A percentile compares a stretch with the other conserved stretches of the same genome.
phyloP scores from a whole-genome alignment of 1,284 basidiomycete species.

The Ustilago lituana region DNA sequence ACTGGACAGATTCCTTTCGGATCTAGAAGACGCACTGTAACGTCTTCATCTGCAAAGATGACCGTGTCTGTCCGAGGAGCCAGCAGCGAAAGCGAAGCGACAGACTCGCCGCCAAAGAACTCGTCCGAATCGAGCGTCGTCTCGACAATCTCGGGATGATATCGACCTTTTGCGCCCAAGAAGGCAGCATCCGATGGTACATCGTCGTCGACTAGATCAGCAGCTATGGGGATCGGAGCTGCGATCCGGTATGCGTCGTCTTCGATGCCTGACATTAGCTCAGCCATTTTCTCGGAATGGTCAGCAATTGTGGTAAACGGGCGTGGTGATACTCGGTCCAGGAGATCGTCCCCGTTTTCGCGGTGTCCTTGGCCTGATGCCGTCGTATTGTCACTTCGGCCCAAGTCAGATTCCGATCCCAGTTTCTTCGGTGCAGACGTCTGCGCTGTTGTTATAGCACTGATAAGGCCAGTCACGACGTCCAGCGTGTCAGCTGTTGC shows the following conservation, averaged over 20 bases:
- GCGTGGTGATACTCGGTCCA: background rate
- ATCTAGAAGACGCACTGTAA: conserved; percentile 82
- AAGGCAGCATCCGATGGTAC: conserved; percentile 88
- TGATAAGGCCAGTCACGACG: conserved; percentile 19
- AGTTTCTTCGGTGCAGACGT: background rate
- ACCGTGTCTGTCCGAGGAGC: conserved; percentile 68
- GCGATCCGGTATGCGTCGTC: conserved; percentile 80
- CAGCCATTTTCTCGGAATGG: conserved; percentile 19
- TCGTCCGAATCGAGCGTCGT: conserved; percentile 70
- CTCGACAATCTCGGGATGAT: conserved; percentile 75
- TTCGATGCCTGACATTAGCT: conserved; percentile 76
- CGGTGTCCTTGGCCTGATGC: background rate
- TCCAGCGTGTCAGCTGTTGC: conserved; percentile 53
- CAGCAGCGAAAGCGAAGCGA: conserved; percentile 49
- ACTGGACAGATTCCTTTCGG: conserved; percentile 70
- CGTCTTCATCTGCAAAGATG: conserved; percentile 78
- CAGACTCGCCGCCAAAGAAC: conserved; percentile 66
- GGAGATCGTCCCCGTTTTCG: no score
- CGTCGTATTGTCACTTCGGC: background rate
- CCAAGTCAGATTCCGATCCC: background rate
- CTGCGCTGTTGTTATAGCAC: conserved; percentile 2
- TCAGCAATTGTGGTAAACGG: background rate
- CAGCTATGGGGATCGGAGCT: conserved; percentile 74
- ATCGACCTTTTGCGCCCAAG: conserved; percentile 73
- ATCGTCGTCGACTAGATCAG: conserved; percentile 91